Evolutionary conservation across 768 basidiomycete species (phyloP).

Genomic region (Hericium rajendrae): DNA sequence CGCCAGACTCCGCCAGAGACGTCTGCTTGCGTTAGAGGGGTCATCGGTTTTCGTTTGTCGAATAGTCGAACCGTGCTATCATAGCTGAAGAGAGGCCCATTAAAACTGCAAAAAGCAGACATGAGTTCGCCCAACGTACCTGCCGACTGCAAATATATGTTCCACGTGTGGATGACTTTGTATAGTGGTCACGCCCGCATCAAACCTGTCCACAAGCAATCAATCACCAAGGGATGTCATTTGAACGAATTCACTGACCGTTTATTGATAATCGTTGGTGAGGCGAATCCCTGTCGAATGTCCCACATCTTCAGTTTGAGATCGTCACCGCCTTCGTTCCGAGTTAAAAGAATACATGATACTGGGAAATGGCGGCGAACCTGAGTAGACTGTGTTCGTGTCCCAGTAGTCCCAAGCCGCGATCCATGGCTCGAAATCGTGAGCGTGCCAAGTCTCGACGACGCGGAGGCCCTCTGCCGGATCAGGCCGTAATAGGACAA

Average conservation of each 20-base stretch:
- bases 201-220: slow-evolving; percentile 47
- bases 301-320: slow-evolving; percentile 89
- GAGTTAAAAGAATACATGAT: neutral
- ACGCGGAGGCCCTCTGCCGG: slow-evolving; percentile 36
- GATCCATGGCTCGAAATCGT: slow-evolving; percentile 93
- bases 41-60: slow-evolving; percentile 61
- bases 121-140: slow-evolving; percentile 33
- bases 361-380: slow-evolving; percentile 28
- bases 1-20: slow-evolving; percentile 95
- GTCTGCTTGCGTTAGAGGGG: slow-evolving; percentile 47
- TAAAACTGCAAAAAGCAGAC: neutral
- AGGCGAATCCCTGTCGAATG: slow-evolving; percentile 47
- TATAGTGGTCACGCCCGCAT: slow-evolving; percentile 87
- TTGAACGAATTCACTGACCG: slow-evolving; percentile 29
- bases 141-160: slow-evolving; percentile 83
- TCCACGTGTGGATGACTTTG: slow-evolving; percentile 75
- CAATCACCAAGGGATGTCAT: neutral
- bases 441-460: slow-evolving; percentile 67
- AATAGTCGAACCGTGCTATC: slow-evolving; percentile 73
- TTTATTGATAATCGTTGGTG: slow-evolving; percentile 65
- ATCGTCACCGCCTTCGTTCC: slow-evolving; percentile 81
- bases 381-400: slow-evolving; percentile 71
- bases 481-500: slow-evolving; percentile 51
- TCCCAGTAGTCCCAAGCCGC: slow-evolving; percentile 89
- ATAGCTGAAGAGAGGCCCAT: slow-evolving; percentile 47